Conservation (phyloP, 805 yeast species). For the Kuraishia capsulata region DNA sequence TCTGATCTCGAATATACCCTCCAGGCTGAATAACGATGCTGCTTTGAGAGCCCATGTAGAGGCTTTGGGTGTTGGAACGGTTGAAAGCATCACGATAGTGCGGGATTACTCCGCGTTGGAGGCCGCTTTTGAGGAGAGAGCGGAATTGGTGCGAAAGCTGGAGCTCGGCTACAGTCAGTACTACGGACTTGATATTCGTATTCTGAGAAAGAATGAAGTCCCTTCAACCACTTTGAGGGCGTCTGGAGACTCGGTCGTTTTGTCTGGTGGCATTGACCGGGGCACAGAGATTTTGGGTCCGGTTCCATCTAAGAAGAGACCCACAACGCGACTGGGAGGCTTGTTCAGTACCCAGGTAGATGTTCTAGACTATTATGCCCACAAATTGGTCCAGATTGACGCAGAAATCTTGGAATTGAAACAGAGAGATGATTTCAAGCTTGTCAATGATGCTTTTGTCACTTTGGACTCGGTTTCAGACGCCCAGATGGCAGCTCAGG, state of each 20-base stretch:
- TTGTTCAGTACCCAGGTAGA: constrained; percentile 20
- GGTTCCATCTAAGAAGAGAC: constrained; percentile 9
- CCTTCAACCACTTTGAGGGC: constrained; percentile 21
- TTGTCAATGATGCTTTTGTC: constrained; percentile 52
- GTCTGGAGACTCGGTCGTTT: not conserved
- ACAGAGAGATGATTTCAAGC: constrained; percentile 27
- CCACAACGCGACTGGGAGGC: constrained; percentile 13
- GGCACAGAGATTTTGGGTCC: constrained; percentile 13
- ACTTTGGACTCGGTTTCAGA: constrained; percentile 92
- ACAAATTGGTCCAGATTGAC: constrained; percentile 27
- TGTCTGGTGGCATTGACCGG: constrained; percentile 3
- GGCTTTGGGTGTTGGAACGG: constrained; percentile 45
- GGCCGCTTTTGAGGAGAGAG: constrained; percentile 25
- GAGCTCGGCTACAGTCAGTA: constrained; percentile 32
- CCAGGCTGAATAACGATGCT: constrained; percentile 29
- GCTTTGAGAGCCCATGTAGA: constrained; percentile 41
- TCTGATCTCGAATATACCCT: constrained; percentile 45
- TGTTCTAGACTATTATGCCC: constrained; percentile 24
- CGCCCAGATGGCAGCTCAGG: constrained; percentile 97
- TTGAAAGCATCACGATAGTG: constrained; percentile 38
- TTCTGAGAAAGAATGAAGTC: constrained; percentile 12
- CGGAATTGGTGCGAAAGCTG: constrained; percentile 19
- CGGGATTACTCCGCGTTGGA: constrained; percentile 31
- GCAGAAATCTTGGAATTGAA: constrained; percentile 24
- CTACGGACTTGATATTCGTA: constrained; percentile 32